Evolutionary conservation across 2,329 filamentous ascomycete genomes (phyloP), one percentile per base, ranked within the genome.

Genomic region (Paracorniculantispora psalliotae): DNA sequence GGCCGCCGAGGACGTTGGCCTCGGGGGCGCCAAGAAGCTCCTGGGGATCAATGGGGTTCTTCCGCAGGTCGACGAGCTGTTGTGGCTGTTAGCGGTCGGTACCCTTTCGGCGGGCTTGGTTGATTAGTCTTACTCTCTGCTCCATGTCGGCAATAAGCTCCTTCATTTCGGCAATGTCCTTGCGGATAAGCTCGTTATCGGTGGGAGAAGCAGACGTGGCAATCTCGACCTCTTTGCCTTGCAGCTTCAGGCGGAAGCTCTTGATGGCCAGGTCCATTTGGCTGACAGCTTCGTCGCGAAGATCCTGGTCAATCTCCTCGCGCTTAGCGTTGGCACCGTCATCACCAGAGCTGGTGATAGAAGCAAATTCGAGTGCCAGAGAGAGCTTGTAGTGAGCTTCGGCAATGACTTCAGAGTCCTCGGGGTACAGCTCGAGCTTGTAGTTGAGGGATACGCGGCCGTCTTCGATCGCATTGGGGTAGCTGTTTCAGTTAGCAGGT

Each of bases 371-470:
- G 28, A 99, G 82, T 0, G 94, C 94, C 17, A 99, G 83, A 0
- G 93, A 96, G 26, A 99, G 86, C 75, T 97, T 97, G 79, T 90
- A 99, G 77, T 99, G 92, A 17, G 91, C 93, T 77, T 99, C 94
- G 44, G 94, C 93, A 59, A 97, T 83, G 54, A 96, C 82, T 66
- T 92, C 89, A 15, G 90, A 91, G 62, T 96, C 91, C 52, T 88
- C 81, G 0, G 90, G 82, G 69, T 91, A 92, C 2, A 97, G 81
- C 53, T 89, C 82, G 66, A 90, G 76, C 74, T 96, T 96, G 67
- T 96, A 84, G 43, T 83, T 83, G 51, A 97, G 83, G 1, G 92
- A 87, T 15, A 88, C 84, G 66, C 86, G 86, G 55, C 91, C 86
- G 73, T 99, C 94, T 49, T 85, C 82, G 56, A 96, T 90, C n/a